Base-by-base conservation (phyloP, 2,329 filamentous ascomycete species). In the Aspergillus pseudoviridinutans region DNA sequence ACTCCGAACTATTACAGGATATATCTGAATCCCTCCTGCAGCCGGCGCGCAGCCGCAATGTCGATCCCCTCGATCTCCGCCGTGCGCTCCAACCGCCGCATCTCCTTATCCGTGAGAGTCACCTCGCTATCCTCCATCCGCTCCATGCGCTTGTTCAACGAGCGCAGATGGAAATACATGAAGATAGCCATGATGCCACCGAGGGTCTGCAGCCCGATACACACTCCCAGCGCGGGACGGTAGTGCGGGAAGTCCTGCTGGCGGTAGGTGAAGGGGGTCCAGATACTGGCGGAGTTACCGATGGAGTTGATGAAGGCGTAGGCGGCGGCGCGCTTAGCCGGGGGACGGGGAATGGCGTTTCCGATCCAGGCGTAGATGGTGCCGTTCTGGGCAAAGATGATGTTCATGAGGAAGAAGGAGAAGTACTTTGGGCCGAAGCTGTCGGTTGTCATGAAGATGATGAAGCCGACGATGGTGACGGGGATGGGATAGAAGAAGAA, bases 21-120 rank as follows among this genome's bases (percentile, higher is more conserved):
- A 64, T 80, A 85, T 32, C 82, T 71, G 68, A 82, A 84, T 1
- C 82, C 82, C 71, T 80, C 81, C 68, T 84, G 81, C 69, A 83
- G 59, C 51, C 70, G 68, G 54, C 81, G 74, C 38, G 82, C 82
- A 10, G 77, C 75, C 0, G 74, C 78, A 56, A 83, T 61, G 58
- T 79, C 76, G 47, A 83, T 77, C 0, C 79, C 79, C 64, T 84
- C 81, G 22, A 80, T 60, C 58, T 82, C 78, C 0, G 80, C 82
- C 20, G 81, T 83, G 64, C 76, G 76, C 65, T 78, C 71, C 64
- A 84, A 62, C 56, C 71, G 77, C 56, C 64, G 72, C 58, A 82
- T 53, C 51, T 84, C 82, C 55, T 74, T 76, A 29, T 79, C 76
- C 0, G 74, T 78, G 51, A 85, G 67, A 53, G 71, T 66, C 0